These are phyloP conservation scores for Monosporascus sp. DNA, from an alignment of 2,329 filamentous ascomycete genomes.

Conservation along the genomic window DNA sequence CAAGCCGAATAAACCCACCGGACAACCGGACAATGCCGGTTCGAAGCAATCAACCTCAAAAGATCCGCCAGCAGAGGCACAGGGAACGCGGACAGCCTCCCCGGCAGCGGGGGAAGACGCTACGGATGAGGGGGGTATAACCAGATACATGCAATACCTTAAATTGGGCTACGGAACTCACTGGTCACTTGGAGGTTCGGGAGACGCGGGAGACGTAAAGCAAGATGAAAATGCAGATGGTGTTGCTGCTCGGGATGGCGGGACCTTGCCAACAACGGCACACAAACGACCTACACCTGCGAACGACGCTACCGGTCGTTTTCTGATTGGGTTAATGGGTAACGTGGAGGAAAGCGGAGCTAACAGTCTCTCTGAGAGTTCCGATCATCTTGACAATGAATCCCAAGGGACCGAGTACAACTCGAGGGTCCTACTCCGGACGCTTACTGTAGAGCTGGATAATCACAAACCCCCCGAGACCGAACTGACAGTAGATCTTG, in stretches of 20 bases:
- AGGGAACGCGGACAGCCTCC: slow-evolving; percentile 1
- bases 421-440: slow-evolving; percentile 57
- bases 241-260: slow-evolving; percentile 7
- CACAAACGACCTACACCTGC: slow-evolving; percentile 1
- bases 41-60: slow-evolving; percentile 3
- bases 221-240: slow-evolving; percentile 3
- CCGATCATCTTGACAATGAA: slow-evolving; percentile 14
- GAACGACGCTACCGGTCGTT: slow-evolving; percentile 38
- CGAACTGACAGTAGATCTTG: slow-evolving; percentile 41
- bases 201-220: slow-evolving; percentile 9
- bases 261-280: background rate
- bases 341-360: slow-evolving; percentile 47
- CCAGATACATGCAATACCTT: slow-evolving; percentile 58
- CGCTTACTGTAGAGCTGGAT: slow-evolving; percentile 61
- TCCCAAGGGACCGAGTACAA: slow-evolving; percentile 36
- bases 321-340: slow-evolving; percentile 64
- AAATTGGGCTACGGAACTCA: slow-evolving; percentile 65
- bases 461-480: slow-evolving; percentile 36
- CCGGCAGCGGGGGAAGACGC: slow-evolving; percentile 12
- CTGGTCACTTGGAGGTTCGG: slow-evolving; percentile 45
- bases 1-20: slow-evolving; percentile 7
- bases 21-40: slow-evolving; percentile 1
- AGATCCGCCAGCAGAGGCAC: slow-evolving; percentile 2
- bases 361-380: slow-evolving; percentile 26
- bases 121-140: slow-evolving; percentile 36